These are phyloP conservation scores for Aspergillus viridinutans DNA, from an alignment of 2,329 filamentous ascomycete species.

Conservation along the genomic window DNA sequence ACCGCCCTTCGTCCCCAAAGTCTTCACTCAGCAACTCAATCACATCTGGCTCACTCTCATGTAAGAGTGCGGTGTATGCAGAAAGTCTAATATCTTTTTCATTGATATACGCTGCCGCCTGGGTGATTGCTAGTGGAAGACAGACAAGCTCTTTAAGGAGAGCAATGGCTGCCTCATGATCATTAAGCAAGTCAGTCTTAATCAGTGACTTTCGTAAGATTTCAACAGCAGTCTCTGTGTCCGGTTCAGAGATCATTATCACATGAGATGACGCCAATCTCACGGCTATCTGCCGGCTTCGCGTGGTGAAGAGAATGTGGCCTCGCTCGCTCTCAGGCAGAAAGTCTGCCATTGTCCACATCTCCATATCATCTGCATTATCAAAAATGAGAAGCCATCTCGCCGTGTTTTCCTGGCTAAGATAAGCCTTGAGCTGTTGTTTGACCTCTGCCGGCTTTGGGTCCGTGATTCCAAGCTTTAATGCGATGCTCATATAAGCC, in stretches of 20 bases:
- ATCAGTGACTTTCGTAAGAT: constrained; percentile 2
- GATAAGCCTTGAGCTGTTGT: constrained; percentile 6
- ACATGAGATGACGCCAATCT: constrained; percentile 15
- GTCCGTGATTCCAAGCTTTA: constrained; percentile 1
- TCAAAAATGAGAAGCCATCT: constrained; percentile 24
- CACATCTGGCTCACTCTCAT: constrained; percentile 3
- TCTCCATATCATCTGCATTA: constrained; percentile 19
- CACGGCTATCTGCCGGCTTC: constrained; percentile 15
- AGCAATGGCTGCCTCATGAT: background rate
- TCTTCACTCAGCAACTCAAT: constrained; percentile 2
- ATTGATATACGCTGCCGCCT: constrained; percentile 21
- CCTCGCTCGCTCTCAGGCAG: constrained; percentile 18
- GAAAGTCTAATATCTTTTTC: constrained; percentile 1
- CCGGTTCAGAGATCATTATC: constrained; percentile 13
- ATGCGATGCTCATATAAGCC: constrained; percentile 8
- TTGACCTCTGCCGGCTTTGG: constrained; percentile 3
- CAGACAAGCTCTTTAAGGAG: constrained; percentile 16
- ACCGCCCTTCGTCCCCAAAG: constrained; percentile 30
- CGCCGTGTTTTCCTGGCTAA: constrained; percentile 6
- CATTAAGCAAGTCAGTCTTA: constrained; percentile 5
- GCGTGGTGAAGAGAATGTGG: constrained; percentile 25
- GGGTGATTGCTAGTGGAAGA: constrained; percentile 22
- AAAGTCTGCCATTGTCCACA: constrained; percentile 10
- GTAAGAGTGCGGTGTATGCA: constrained; percentile 22
- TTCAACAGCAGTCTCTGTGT: constrained; percentile 3